Base-by-base conservation (phyloP, 352 stramenopile genomes). In the Chloridella minuta region DNA sequence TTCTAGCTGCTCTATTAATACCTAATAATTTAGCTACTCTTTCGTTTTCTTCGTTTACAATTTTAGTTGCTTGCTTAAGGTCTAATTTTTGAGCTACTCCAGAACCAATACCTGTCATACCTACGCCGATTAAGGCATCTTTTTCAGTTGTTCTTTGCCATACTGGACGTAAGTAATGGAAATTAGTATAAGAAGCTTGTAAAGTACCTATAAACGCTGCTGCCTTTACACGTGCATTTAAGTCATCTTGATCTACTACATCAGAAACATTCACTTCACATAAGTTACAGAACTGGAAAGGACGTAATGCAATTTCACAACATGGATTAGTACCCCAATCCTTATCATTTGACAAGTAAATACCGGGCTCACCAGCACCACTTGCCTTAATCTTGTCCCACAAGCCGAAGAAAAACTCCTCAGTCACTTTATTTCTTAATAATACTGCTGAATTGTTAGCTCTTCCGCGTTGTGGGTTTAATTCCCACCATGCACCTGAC, bases 251-350 rank as follows among this genome's bases (percentile, higher is more conserved):
- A 24, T 22, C n/a, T 25, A 24, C 23, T 22, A 22, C n/a, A 83
- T 22, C 51, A 83, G n/a, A 22, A 83, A 22, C 51, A 24, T 83
- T 83, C n/a, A 83, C 23, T 24, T 83, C 51, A 22, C n/a, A 25
- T 24, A 83, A 24, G 51, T 83, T 83, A 83, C 51, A 83, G 51
- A 83, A 83, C 51, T 83, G 51, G 51, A 83, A 83, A 22, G 51
- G 51, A 22, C n/a, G 51, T 24, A 83, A 25, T 22, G n/a, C 51
- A 24, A 83, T 83, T 24, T 83, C 51, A 22, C n/a, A 22, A 24
- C 51, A 83, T 24, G 51, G 51, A 24, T 83, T 83, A 24, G n/a
- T 25, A 22, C n/a, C 51, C n/a, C n/a, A 83, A 25, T 83, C 51
- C 51, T 83, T 83, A 24, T 83, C 23, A 83, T 83, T 24, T 24